Conservation (phyloP, 2,329 filamentous ascomycete genomes). For the Neodidymelliopsis sp. region DNA sequence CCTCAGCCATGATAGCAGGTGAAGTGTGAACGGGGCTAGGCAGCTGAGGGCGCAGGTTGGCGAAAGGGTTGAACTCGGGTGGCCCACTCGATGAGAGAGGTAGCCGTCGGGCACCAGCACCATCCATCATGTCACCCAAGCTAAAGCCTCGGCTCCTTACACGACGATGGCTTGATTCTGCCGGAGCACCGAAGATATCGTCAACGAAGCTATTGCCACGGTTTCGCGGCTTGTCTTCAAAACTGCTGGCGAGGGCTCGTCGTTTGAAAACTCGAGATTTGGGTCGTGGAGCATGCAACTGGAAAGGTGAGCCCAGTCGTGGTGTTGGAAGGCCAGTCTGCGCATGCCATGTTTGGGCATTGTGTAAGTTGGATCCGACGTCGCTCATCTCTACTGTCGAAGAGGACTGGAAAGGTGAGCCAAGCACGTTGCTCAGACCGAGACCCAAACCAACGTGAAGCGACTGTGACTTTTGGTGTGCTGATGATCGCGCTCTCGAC, state of each 20-base stretch:
- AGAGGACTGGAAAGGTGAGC: conserved; percentile 53
- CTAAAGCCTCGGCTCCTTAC: conserved; percentile 69
- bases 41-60: conserved; percentile 28
- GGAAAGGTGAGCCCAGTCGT: conserved; percentile 60
- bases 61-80: conserved; percentile 41
- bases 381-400: conserved; percentile 36
- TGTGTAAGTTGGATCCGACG: conserved; percentile 28
- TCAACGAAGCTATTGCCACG: conserved; percentile 52
- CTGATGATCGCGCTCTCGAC: conserved; percentile 56
- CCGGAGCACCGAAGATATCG: conserved; percentile 56
- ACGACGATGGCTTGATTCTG: conserved; percentile 62
- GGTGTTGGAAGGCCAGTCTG: conserved; percentile 30
- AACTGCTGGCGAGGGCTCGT: conserved; percentile 62
- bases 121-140: conserved; percentile 62
- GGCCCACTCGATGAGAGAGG: conserved; percentile 63
- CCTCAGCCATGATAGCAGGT: conserved; percentile 24
- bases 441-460: conserved; percentile 57
- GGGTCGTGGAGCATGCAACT: conserved; percentile 60
- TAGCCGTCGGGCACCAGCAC: conserved; percentile 58
- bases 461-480: conserved; percentile 61
- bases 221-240: conserved; percentile 56
- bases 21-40: conserved; percentile 36
- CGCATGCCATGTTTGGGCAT: conserved; percentile 46
- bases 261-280: conserved; percentile 64
- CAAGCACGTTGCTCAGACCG: conserved; percentile 51